Conservation (phyloP, 805 yeast species). For the Nakazawaea ambrosiae region DNA sequence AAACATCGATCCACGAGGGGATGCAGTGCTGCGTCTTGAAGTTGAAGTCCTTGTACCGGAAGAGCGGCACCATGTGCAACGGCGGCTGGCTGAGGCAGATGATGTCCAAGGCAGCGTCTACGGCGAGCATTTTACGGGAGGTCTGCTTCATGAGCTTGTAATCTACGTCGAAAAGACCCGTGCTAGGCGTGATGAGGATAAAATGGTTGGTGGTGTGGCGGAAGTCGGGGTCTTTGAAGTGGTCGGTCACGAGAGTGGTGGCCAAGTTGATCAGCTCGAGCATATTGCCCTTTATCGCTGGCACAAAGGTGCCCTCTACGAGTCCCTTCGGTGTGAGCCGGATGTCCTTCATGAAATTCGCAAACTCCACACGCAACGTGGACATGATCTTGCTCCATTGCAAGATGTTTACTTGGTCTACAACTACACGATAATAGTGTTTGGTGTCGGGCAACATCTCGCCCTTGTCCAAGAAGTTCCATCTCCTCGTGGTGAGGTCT, state of each 20-base stretch:
- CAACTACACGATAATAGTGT: conserved; percentile 89
- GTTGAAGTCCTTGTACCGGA: conserved; percentile 55
- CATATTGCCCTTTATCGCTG: conserved; percentile 85
- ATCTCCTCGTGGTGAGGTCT: conserved; percentile 41
- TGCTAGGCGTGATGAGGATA: conserved; percentile 82
- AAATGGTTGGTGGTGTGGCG: conserved; percentile 90
- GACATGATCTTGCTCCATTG: conserved; percentile 94
- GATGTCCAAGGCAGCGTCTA: conserved; percentile 84
- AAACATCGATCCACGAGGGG: conserved; percentile 94
- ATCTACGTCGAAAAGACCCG: conserved; percentile 91
- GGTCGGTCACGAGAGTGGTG: conserved; percentile 65
- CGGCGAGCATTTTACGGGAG: conserved; percentile 62
- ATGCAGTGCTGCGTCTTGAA: conserved; percentile 60
- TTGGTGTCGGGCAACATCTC: conserved; percentile 59
- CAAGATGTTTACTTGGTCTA: conserved; percentile 83
- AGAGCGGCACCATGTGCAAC: conserved; percentile 83
- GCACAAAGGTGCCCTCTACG: conserved; percentile 62
- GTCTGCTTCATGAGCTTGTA: conserved; percentile 69
- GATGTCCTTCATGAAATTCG: conserved; percentile 72
- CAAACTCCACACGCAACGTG: conserved; percentile 75
- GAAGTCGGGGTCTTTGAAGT: conserved; percentile 78
- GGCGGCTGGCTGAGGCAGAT: conserved; percentile 90
- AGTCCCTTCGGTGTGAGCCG: conserved; percentile 36
- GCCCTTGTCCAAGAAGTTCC: conserved; percentile 60
- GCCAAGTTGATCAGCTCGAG: conserved; percentile 85